A percentile compares a stretch with the other conserved stretches of the same genome.
phyloP scores from a whole-genome alignment of 768 basidiomycete genomes.

The Daedaleopsis sinensis region DNA sequence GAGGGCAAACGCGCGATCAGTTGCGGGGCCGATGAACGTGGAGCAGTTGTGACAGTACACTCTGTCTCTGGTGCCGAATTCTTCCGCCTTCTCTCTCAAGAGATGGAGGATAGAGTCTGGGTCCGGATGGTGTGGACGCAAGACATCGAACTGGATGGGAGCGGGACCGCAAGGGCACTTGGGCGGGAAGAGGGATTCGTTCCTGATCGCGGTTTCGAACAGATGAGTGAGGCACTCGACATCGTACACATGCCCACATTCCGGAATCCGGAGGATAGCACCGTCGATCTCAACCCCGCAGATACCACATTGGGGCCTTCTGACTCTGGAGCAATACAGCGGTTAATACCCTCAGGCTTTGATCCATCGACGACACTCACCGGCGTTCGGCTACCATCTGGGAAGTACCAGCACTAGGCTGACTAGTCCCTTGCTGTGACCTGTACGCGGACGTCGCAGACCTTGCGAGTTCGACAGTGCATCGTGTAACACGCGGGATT shows the following conservation, averaged over 20 bases:
- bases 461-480: too few species aligned
- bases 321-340: too few species aligned
- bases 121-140: slow-evolving; percentile 4
- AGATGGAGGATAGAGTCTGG: not conserved
- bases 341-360: too few species aligned
- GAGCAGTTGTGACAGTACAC: slow-evolving; percentile 28
- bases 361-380: too few species aligned
- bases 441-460: too few species aligned
- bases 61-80: slow-evolving; percentile 22
- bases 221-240: slow-evolving; percentile 17
- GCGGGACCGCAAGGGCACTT: slow-evolving; percentile 13
- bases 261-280: not conserved
- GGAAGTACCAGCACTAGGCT: too few species aligned
- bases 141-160: slow-evolving; percentile 10
- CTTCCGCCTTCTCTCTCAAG: slow-evolving; percentile 18
- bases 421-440: too few species aligned
- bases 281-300: too few species aligned
- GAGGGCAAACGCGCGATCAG: not conserved
- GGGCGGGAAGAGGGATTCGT: slow-evolving; percentile 26
- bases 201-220: slow-evolving; percentile 21
- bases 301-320: too few species aligned
- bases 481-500: too few species aligned
- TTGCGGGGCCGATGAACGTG: slow-evolving; percentile 21
- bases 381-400: too few species aligned
- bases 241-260: slow-evolving; percentile 26